phyloP scores from a whole-genome alignment of 345 rosid genomes.

The Microthlaspi erraticum region DNA sequence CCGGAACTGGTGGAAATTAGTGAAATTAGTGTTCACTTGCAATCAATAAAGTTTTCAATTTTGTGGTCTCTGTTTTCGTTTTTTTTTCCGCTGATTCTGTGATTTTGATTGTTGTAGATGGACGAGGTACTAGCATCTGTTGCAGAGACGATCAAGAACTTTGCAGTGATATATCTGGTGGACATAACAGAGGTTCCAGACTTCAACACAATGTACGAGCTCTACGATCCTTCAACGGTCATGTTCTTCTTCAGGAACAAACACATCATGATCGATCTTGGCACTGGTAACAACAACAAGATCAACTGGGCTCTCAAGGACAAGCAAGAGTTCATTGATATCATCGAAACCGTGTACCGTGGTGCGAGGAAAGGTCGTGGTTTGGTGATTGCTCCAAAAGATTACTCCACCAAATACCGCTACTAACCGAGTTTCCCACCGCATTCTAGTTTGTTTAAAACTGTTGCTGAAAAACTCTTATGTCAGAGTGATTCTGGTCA shows the following conservation, averaged over 20 bases:
- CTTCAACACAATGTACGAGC: constrained; percentile 94
- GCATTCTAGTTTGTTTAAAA: background rate
- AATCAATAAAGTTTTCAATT: no score
- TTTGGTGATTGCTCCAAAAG: constrained; percentile 93
- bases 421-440: constrained; percentile 51
- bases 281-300: constrained; percentile 97
- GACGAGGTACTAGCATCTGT: constrained; percentile 88
- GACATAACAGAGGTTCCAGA: constrained; percentile 93
- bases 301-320: constrained; percentile 99
- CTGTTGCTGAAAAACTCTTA: constrained; percentile 3
- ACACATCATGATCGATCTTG: constrained; percentile 97
- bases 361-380: constrained; percentile 98
- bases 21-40: background rate
- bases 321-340: constrained; percentile 94
- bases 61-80: background rate
- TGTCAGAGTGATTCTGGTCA: constrained; percentile 28
- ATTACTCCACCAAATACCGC: constrained; percentile 95
- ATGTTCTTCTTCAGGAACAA: constrained; percentile 99
- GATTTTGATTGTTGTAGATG: constrained; percentile 58
- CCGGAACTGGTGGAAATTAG: constrained; percentile 8
- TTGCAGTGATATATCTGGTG: constrained; percentile 93
- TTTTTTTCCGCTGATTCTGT: background rate
- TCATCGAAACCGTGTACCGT: constrained; percentile 84
- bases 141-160: constrained; percentile 95
- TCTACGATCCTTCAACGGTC: constrained; percentile 87